Evolutionary conservation across 2,329 filamentous ascomycete species (phyloP), one percentile per base, ranked within the genome.

Genomic region (Fusarium brachygibbosum): DNA sequence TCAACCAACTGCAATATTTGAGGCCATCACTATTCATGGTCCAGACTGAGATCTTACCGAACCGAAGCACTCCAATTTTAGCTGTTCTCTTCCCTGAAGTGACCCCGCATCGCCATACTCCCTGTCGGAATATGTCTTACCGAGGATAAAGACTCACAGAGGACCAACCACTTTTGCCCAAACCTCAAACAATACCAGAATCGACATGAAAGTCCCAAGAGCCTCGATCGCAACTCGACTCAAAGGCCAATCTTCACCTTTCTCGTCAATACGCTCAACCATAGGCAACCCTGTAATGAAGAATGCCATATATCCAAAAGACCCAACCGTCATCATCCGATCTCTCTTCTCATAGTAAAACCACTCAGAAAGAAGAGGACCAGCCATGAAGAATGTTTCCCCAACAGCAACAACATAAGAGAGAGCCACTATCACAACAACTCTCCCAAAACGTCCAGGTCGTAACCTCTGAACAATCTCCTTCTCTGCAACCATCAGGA

Each of bases 341-440:
- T 62, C 40, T 14, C 28, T 45, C n/a, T 61, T 53, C 3, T 61
- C 45, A 35, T 62, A 62, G 3, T 44, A n/a, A 1, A 62, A 62
- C 7, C 51, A 34, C 0, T 61, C 45, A 5, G 58, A 54, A 9
- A 62, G 56, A 1, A 61, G 28, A 1, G 58, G 56, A 6, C 34
- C 61, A 1, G 56, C 46, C 58, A 62, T 45, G 21, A 62, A 61
- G 28, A 61, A 62, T 1, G 58, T 61, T 4, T 62, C 45, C 13
- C 38, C 45, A 12, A 46, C 14, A 2, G 56, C 56, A 44, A 61
- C 21, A 1, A 19, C 9, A 6, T 40, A 62, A 19, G 58, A 60
- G 5, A 62, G 56, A 9, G 9, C 31, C 3, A 46, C 19, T 7
- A 62, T 10, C 11, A 46, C 38, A 17, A 35, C 3, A 3, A 16